phyloP scores from a whole-genome alignment of 164 flowering plant genomes.

The Malania oleifera region DNA sequence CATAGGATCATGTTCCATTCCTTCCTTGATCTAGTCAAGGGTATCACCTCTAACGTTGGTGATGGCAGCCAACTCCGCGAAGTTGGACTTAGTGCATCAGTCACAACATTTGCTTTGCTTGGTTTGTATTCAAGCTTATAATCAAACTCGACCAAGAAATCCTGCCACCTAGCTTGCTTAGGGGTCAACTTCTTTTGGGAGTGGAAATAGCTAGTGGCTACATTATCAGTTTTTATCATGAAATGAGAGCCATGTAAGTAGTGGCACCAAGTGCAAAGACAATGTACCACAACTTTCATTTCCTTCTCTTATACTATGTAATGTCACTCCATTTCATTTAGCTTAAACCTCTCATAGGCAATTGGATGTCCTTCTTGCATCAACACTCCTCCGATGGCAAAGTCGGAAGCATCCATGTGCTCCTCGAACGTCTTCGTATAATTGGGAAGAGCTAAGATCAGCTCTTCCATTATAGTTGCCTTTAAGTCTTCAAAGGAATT shows the following conservation, averaged over 20 bases:
- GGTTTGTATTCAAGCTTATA: neutral
- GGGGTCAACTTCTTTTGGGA: neutral
- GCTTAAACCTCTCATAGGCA: constrained; percentile 1
- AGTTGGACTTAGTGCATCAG: neutral
- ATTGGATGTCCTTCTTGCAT: constrained; percentile 13
- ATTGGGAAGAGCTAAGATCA: too few species aligned
- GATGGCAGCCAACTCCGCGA: neutral
- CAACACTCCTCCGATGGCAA: constrained; percentile 4
- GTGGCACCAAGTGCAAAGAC: neutral
- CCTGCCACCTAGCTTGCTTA: constrained; percentile 9
- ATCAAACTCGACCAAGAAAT: constrained; percentile 8
- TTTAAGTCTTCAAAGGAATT: too few species aligned
- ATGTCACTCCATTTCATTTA: neutral
- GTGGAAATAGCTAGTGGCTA: constrained; percentile 6
- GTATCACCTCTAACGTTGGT: neutral
- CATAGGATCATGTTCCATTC: neutral
- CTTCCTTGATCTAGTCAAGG: neutral
- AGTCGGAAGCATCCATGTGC: constrained; percentile 3
- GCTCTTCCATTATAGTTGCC: too few species aligned
- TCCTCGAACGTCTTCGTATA: neutral
- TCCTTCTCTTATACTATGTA: constrained; percentile 1
- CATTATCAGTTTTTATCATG: constrained; percentile 1
- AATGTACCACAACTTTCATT: constrained; percentile 1
- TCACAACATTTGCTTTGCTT: neutral
- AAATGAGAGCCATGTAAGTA: constrained; percentile 3